Evolutionary conservation across 1,139 yeast genomes (phyloP).

Genomic region (Magnusiomyces suaveolens): DNA sequence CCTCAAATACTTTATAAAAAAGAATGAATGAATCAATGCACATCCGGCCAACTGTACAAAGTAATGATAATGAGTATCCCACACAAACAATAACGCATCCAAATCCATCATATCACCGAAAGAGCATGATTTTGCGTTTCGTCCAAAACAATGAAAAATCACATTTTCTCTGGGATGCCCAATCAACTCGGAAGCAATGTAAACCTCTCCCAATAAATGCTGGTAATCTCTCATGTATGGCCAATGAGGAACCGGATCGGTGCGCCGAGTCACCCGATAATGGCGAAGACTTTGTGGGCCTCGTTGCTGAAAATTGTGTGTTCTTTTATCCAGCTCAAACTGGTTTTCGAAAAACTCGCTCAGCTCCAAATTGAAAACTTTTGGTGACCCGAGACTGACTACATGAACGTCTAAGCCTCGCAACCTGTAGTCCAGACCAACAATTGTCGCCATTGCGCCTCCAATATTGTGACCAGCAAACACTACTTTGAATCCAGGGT

Average conservation of each 20-base stretch:
- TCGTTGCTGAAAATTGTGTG: not conserved
- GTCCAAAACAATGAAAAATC: constrained; percentile 13
- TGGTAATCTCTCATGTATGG: constrained; percentile 14
- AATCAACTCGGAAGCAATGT: constrained; percentile 10
- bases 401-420: constrained; percentile 46
- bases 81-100: constrained; percentile 4
- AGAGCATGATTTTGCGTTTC: constrained; percentile 10
- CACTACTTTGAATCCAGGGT: constrained; percentile 43
- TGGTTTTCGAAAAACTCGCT: constrained; percentile 43
- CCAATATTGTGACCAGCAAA: constrained; percentile 68
- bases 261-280: constrained; percentile 16
- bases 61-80: constrained; percentile 12
- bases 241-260: constrained; percentile 14
- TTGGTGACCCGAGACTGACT: constrained; percentile 53
- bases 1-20: constrained; percentile 6
- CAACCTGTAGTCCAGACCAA: constrained; percentile 49
- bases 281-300: constrained; percentile 7
- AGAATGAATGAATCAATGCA: constrained; percentile 10
- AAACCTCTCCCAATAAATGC: constrained; percentile 16
- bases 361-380: constrained; percentile 47
- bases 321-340: constrained; percentile 25
- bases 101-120: constrained; percentile 2
- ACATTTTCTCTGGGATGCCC: constrained; percentile 9
- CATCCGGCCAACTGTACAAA: constrained; percentile 15
- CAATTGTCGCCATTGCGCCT: constrained; percentile 53